These are phyloP conservation scores for Syncephalastrum sp. DNA, from an alignment of 371 early-diverging fungal genomes.

Conservation along the genomic window DNA sequence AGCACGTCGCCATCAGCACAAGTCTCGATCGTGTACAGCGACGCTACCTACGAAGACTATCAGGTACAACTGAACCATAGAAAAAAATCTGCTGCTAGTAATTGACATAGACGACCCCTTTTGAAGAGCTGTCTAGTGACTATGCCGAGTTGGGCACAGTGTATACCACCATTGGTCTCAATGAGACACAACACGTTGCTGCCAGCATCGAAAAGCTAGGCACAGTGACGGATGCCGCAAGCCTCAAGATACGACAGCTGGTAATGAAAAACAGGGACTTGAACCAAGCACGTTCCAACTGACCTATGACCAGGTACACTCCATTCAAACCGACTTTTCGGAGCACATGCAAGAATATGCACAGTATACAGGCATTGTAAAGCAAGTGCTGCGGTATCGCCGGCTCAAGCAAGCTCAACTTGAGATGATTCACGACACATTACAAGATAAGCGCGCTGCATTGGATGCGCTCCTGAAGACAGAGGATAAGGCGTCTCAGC, in stretches of 20 bases:
- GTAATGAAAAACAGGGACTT: constrained; percentile 18
- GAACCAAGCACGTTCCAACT: background rate
- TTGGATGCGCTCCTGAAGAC: constrained; percentile 68
- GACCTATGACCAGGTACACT: constrained; percentile 30
- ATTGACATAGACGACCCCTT: background rate
- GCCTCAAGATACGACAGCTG: constrained; percentile 65
- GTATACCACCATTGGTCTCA: constrained; percentile 86
- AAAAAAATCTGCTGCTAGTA: background rate
- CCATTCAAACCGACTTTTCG: constrained; percentile 69
- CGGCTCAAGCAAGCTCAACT: constrained; percentile 81
- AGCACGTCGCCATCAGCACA: constrained; percentile 49
- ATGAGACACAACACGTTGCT: constrained; percentile 65
- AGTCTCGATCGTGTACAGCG: constrained; percentile 63
- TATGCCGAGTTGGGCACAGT: constrained; percentile 83
- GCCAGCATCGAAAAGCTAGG: constrained; percentile 81
- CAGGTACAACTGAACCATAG: constrained; percentile 31
- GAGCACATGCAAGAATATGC: constrained; percentile 87
- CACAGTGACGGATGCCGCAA: constrained; percentile 78
- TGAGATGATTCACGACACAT: constrained; percentile 68
- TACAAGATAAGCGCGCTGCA: constrained; percentile 63
- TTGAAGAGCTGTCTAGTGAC: constrained; percentile 56
- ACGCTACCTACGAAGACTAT: constrained; percentile 54
- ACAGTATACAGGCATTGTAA: constrained; percentile 75
- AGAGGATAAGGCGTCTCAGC: constrained; percentile 40
- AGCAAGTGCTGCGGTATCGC: constrained; percentile 75